Base-by-base conservation (phyloP, 2,329 filamentous ascomycete genomes). In the Fusarium luffae region DNA sequence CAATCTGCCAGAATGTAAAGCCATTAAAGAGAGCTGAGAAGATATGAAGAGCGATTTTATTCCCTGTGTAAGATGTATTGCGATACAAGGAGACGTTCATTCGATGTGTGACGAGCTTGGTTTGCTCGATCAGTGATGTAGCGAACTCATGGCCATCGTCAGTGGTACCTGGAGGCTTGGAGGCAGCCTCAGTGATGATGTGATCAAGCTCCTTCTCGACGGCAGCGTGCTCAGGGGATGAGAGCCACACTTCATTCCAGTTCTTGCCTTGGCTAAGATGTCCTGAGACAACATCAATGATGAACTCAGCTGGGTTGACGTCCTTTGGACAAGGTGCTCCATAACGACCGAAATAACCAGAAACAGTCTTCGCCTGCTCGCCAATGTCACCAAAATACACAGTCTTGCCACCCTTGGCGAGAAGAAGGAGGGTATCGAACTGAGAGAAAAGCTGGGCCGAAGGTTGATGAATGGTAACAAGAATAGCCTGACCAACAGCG, bases 281-380 rank as follows among this genome's bases (percentile, higher is more conserved):
- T 1, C 86, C 86, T 3, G 86, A 86, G 16, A 85, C 84, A 19
- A 86, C 83, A 51, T 87, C 84, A 54, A 94, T 87, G 89, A 94
- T 93, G 82, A 90, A 92, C 77, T 94, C 92, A 1, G 92, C 92
- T 2, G 90, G 90, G 72, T 94, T 94, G 19, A 87, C 88, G 1
- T 88, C 86, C 1, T 81, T 68, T 1, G 86, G 85, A 66, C 90
- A 92, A 2, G 86, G 83, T 1, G 88, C 89, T 7, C 90, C 92
- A 63, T 92, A 86, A 21, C 82, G 81, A 43, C 87, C 87, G 74
- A 96, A 94, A 78, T 92, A 92, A 25, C 81, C 82, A 44, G 84
- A 85, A 57, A 92, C 77, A 0, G 82, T 86, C 7, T 77, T 78
- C 0, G 86, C 88, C 32, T 86, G 81, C 1, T 86, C 79, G 7